These are phyloP conservation scores for Diaporthe ampelina DNA, from an alignment of 2,329 filamentous ascomycete genomes.

Conservation along the genomic window DNA sequence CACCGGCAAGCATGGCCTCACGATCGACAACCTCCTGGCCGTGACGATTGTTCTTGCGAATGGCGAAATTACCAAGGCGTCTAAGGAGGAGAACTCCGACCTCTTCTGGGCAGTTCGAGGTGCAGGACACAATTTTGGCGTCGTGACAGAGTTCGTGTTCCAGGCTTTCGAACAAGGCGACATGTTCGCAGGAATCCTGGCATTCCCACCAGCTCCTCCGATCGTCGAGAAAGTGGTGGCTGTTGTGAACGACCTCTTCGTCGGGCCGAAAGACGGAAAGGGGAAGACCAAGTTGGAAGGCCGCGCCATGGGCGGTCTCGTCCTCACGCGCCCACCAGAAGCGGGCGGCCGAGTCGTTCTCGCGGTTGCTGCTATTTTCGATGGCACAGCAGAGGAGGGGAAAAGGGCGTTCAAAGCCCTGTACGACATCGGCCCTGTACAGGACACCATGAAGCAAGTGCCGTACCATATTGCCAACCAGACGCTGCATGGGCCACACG, in stretches of 20 bases:
- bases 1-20: constrained; percentile 29
- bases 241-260: not conserved
- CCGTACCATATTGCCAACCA: not conserved
- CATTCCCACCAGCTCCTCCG: not conserved
- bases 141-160: constrained; percentile 63
- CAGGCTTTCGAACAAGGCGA: constrained; percentile 56
- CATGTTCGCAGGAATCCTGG: constrained; percentile 3
- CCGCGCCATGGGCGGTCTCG: not conserved
- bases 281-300: not conserved
- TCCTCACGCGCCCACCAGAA: not conserved
- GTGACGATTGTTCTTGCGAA: constrained; percentile 17
- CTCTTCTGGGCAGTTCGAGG: constrained; percentile 70
- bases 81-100: constrained; percentile 49
- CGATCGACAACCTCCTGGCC: constrained; percentile 12
- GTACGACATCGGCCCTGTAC: constrained; percentile 2
- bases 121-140: constrained; percentile 71
- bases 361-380: not conserved
- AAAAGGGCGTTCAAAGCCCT: not conserved
- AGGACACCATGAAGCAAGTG: constrained; percentile 9
- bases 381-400: constrained; percentile 1
- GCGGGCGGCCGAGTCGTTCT: not conserved
- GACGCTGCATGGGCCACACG: not conserved
- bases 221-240: constrained; percentile 4
- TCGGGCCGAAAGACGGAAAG: constrained; percentile 8
- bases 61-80: constrained; percentile 46